Conservation (phyloP, 345 rosid genomes). For the Aquilaria malaccensis region DNA sequence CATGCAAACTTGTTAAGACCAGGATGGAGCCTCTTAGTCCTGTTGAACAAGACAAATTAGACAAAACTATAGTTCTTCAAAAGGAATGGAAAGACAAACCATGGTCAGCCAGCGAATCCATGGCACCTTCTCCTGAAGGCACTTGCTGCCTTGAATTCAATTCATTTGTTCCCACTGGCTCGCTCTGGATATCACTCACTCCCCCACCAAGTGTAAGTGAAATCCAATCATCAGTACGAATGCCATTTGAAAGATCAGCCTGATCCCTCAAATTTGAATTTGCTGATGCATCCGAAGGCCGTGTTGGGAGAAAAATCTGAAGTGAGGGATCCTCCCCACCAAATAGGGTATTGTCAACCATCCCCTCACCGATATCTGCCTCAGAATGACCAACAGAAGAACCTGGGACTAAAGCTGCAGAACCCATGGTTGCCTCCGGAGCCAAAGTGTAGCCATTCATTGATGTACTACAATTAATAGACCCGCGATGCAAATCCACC, state of each 20-base stretch:
- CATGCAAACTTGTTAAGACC: slow-evolving; percentile 7
- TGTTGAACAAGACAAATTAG: neutral
- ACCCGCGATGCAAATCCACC: slow-evolving; percentile 47
- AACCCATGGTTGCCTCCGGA: slow-evolving; percentile 45
- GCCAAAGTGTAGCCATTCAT: slow-evolving; percentile 60
- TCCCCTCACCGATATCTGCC: slow-evolving; percentile 45
- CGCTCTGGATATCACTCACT: slow-evolving; percentile 40
- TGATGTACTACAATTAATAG: slow-evolving; percentile 44
- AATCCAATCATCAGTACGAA: slow-evolving; percentile 78
- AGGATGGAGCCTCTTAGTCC: slow-evolving; percentile 1
- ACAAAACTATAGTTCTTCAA: slow-evolving; percentile 4
- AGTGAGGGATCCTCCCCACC: slow-evolving; percentile 85
- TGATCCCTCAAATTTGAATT: slow-evolving; percentile 57
- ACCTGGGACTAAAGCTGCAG: slow-evolving; percentile 38
- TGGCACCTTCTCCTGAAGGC: slow-evolving; percentile 38
- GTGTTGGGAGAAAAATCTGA: slow-evolving; percentile 86
- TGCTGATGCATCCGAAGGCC: slow-evolving; percentile 57
- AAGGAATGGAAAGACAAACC: slow-evolving; percentile 52
- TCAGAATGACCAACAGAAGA: slow-evolving; percentile 46
- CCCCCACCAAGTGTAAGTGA: slow-evolving; percentile 91
- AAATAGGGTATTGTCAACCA: slow-evolving; percentile 79
- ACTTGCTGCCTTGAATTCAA: slow-evolving; percentile 45
- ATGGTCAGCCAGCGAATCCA: slow-evolving; percentile 56
- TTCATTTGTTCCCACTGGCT: slow-evolving; percentile 41
- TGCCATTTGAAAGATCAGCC: slow-evolving; percentile 65